Evolutionary conservation across 345 rosid genomes (phyloP).

Genomic region (Lepidium aucheri): DNA sequence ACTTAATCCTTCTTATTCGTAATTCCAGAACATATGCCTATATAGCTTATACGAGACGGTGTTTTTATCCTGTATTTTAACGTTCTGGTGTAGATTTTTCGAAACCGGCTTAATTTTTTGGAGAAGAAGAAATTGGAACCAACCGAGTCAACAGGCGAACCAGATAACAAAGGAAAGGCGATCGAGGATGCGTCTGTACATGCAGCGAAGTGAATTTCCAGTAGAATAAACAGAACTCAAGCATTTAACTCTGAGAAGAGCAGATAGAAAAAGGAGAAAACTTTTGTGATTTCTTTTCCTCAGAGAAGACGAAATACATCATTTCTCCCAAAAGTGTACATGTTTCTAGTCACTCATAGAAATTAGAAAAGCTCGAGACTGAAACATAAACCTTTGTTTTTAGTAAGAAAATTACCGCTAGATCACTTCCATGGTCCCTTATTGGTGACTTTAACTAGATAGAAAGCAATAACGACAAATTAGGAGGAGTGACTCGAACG

Average conservation of each 20-base stretch:
- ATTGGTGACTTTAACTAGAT: too few species aligned
- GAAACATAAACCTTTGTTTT: not conserved
- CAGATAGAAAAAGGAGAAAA: not conserved
- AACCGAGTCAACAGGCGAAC: not conserved
- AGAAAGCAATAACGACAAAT: too few species aligned
- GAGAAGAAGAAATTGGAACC: slow-evolving; percentile 21
- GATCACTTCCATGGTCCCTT: too few species aligned
- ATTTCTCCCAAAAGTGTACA: slow-evolving; percentile 8
- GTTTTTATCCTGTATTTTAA: not conserved
- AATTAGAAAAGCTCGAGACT: not conserved
- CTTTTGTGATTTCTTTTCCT: not conserved
- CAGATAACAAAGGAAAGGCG: slow-evolving; percentile 20
- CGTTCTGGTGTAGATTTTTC: slow-evolving; percentile 14
- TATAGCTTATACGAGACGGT: not conserved
- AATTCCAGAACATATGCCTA: not conserved
- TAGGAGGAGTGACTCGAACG: too few species aligned
- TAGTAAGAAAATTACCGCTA: not conserved
- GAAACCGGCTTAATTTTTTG: slow-evolving; percentile 11
- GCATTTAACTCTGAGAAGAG: not conserved
- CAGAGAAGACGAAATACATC: not conserved
- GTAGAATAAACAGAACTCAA: not conserved
- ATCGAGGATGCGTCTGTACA: not conserved
- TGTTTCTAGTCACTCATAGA: slow-evolving; percentile 6
- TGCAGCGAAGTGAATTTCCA: not conserved
- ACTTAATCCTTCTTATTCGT: not conserved